These are phyloP conservation scores for Vitis riparia DNA, from an alignment of 164 flowering plant species.

Conservation along the genomic window DNA sequence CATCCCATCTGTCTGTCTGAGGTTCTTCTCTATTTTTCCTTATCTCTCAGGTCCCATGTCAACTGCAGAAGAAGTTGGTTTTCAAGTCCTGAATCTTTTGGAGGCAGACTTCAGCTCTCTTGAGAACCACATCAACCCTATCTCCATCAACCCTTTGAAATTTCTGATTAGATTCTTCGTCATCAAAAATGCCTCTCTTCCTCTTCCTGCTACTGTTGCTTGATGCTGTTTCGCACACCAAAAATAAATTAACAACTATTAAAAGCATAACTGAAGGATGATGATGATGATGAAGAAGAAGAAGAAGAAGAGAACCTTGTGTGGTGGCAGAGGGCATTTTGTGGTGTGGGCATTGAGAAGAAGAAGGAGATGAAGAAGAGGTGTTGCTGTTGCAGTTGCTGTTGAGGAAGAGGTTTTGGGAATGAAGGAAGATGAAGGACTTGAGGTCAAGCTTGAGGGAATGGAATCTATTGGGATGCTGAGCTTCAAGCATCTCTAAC, in stretches of 20 bases:
- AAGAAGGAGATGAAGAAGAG: not conserved
- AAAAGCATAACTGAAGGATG: not conserved
- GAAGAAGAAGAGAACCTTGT: constrained; percentile 16
- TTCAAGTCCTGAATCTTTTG: constrained; percentile 26
- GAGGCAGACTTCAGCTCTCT: constrained; percentile 30
- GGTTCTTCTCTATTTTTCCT: too few species aligned
- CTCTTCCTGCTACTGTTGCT: constrained; percentile 25
- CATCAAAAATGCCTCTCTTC: not conserved
- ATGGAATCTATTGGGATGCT: constrained; percentile 29
- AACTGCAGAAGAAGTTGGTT: constrained; percentile 8
- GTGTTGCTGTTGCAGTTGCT: not conserved
- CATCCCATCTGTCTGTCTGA: too few species aligned
- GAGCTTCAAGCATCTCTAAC: constrained; percentile 24
- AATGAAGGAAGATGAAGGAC: constrained; percentile 23
- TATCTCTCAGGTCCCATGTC: too few species aligned
- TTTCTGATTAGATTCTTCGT: not conserved
- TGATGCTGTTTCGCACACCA: constrained; percentile 15
- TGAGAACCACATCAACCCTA: constrained; percentile 26
- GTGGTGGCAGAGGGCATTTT: constrained; percentile 2
- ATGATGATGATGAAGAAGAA: not conserved
- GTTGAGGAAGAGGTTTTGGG: constrained; percentile 1
- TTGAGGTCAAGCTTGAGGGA: constrained; percentile 30
- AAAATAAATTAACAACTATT: not conserved
- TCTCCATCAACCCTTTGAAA: not conserved
- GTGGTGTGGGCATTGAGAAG: too few species aligned